Evolutionary conservation across 495 filamentous ascomycete genomes (phyloP).

Genomic region (Penicillium canescens): DNA sequence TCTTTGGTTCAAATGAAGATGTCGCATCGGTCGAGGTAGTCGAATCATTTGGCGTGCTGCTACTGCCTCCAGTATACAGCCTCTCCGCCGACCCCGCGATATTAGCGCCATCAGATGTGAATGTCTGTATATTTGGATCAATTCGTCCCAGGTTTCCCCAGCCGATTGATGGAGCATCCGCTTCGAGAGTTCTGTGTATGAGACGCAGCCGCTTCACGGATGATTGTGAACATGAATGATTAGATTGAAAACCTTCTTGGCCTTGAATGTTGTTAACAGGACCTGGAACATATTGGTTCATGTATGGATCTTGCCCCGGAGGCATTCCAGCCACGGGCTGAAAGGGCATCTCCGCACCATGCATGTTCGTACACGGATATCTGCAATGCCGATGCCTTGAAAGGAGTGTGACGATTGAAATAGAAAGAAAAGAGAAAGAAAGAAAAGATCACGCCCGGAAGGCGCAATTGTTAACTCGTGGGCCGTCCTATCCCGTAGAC

Average conservation of each 20-base stretch:
- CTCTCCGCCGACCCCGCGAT: constrained; percentile 5
- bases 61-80: constrained; percentile 19
- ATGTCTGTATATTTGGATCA: neutral
- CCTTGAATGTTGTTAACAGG: constrained; percentile 1
- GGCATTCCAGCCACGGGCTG: constrained; percentile 9
- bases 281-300: constrained; percentile 11
- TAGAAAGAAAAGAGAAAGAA: neutral
- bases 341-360: constrained; percentile 9
- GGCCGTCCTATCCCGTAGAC: constrained; percentile 2
- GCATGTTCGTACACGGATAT: constrained; percentile 16
- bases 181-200: constrained; percentile 9
- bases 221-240: constrained; percentile 3
- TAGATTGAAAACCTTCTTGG: neutral
- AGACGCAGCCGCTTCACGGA: constrained; percentile 20
- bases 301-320: constrained; percentile 14
- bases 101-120: constrained; percentile 4
- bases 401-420: neutral
- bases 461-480: neutral
- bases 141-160: neutral
- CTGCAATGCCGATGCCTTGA: neutral
- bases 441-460: neutral
- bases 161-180: constrained; percentile 4
- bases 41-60: constrained; percentile 31
- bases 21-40: constrained; percentile 29
- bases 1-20: constrained; percentile 23